phyloP scores from a whole-genome alignment of 2,329 filamentous ascomycete genomes.

The Blastomyces emzantsi region DNA sequence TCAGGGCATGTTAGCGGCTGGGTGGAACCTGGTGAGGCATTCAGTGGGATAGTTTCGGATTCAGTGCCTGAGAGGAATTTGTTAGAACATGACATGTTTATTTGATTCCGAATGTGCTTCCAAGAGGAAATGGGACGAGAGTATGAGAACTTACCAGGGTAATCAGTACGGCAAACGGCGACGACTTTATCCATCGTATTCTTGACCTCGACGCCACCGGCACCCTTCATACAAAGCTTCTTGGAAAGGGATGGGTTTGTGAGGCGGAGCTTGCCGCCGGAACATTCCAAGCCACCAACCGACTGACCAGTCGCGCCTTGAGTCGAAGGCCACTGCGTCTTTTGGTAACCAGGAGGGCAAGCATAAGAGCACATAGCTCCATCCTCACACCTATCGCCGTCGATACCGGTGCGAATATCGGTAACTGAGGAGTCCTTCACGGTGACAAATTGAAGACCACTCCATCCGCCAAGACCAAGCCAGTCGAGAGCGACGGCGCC shows the following conservation, averaged over 20 bases:
- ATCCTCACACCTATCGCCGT: conserved; percentile 51
- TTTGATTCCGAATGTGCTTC: not conserved
- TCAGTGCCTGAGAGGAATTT: conserved; percentile 51
- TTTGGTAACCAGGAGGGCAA: conserved; percentile 85
- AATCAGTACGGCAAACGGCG: conserved; percentile 87
- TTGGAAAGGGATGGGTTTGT: conserved; percentile 57
- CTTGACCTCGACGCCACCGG: conserved; percentile 59
- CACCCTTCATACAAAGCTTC: conserved; percentile 66
- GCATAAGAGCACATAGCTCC: conserved; percentile 82
- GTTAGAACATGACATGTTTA: conserved; percentile 2
- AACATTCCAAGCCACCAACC: conserved; percentile 76
- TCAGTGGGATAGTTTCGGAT: conserved; percentile 70
- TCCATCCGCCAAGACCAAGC: conserved; percentile 65
- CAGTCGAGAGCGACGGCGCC: conserved; percentile 65
- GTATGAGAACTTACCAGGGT: conserved; percentile 56
- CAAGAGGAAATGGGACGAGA: not conserved
- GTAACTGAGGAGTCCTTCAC: conserved; percentile 48
- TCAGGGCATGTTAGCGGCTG: conserved; percentile 66
- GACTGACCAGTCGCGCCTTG: conserved; percentile 79
- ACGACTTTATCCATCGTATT: conserved; percentile 63
- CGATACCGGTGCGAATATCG: conserved; percentile 56
- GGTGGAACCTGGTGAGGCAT: conserved; percentile 50
- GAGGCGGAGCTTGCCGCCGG: conserved; percentile 61
- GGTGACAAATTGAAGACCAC: conserved; percentile 62
- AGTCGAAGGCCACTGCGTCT: conserved; percentile 73